Base-by-base conservation (phyloP, 768 basidiomycete species). In the Wakefieldia striispora region DNA sequence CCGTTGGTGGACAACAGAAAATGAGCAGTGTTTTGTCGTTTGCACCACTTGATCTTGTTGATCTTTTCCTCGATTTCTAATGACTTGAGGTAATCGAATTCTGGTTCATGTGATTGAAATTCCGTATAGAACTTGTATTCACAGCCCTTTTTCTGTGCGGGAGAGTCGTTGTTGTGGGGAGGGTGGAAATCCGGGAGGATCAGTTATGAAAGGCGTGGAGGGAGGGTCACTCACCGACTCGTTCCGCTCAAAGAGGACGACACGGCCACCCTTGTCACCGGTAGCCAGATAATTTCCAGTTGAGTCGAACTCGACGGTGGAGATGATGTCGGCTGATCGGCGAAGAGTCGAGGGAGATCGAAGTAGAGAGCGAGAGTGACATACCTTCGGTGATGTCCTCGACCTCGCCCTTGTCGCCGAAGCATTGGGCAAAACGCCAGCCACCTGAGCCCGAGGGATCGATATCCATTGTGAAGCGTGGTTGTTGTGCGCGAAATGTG, bases 71-170 rank as follows among this genome's bases (percentile, higher is more conserved):
- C 97, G 72, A 99, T 99, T 80, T 99, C 97, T 60, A 99, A 78
- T 20, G 93, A 97, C 79, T 99, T 99, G 66, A 99, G 85, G 71
- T 99, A 99, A 76, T 99, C 97, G 70, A 99, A 99, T 70, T 99
- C 97, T 47, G 97, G 97, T 70, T 99, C 97, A 70, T 99, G 97
- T 40, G 92, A 95, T 78, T 99, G 97, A 69, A 98, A 97, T 73
- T 99, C 97, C 44, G 97, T 99, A 71, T 98, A 98, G 73, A 99
- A 99, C 72, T 97, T 98, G 84, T 99, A 99, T 75, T 99, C 97
- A 76, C 97, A 99, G 57, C 94, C 93, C 70, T 97, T 97, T 90
- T 99, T 98, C 93, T 97, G 65, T 55, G 46, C 3, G 41, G 17
- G 16, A 10, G n/a, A 41, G 62, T 53, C 48, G 54, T 49, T 50